phyloP scores from a whole-genome alignment of 1,284 basidiomycete genomes.

The Ceratobasidium sp. region DNA sequence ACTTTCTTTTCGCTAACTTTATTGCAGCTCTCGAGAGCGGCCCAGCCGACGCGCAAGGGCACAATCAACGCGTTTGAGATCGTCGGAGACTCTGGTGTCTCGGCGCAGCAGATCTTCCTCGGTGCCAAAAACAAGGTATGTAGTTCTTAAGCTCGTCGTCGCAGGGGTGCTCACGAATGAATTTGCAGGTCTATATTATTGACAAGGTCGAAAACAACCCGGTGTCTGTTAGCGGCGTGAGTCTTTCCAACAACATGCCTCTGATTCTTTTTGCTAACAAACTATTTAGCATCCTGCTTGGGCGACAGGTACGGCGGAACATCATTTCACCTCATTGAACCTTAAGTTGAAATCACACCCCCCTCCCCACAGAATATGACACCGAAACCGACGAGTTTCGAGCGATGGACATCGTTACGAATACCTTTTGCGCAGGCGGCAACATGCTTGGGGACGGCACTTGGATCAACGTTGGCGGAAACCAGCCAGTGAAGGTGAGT shows the following conservation, averaged over 20 bases:
- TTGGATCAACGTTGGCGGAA: conserved; percentile 62
- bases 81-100: conserved; percentile 56
- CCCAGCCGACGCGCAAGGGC: conserved; percentile 38
- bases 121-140: conserved; percentile 30
- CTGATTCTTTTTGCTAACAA: not conserved
- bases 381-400: conserved; percentile 56
- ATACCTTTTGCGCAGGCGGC: conserved; percentile 82
- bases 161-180: not conserved
- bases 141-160: not conserved
- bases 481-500: conserved; percentile 61
- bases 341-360: not conserved
- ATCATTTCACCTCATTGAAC: not conserved
- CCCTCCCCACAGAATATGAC: conserved; percentile 58
- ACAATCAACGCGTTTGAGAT: conserved; percentile 53
- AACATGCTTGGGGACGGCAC: conserved; percentile 61
- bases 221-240: conserved; percentile 51
- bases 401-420: conserved; percentile 77
- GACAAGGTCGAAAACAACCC: conserved; percentile 57
- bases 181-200: conserved; percentile 47
- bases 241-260: conserved; percentile 35
- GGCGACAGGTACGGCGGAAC: conserved; percentile 45
- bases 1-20: conserved; percentile 33
- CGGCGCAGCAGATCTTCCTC: conserved; percentile 54
- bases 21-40: conserved; percentile 28
- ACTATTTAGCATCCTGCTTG: conserved; percentile 44